Base-by-base conservation (phyloP, 805 yeast species). In the Suhomyces prunicola region DNA sequence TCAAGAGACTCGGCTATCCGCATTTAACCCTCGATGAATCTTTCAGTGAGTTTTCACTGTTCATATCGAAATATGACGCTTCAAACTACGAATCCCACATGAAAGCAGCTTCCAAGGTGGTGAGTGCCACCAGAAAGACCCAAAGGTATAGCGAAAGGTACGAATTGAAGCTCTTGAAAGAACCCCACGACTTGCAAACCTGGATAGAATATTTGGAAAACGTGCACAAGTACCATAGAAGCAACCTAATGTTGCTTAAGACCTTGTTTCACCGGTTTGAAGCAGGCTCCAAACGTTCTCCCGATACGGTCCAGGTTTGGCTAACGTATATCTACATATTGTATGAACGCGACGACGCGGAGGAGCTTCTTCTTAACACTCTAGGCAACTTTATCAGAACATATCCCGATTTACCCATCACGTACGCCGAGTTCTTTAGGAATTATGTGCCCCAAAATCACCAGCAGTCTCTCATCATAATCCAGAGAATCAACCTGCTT, bases 21-120 rank as follows among this genome's bases (percentile, higher is more conserved):
- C 84, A 80, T 60, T 52, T 59, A 1, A 57, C 64, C 2, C 51
- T 80, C 6, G 78, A 76, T 3, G 69, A 71, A 0, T 73, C 83
- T 0, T 76, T 69, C 57, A 61, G 68, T 8, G 63, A 64, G 1
- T 73, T 68, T 44, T 81, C 84, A 1, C 24, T 62, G 0, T 77
- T 79, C 50, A 66, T 81, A 1, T 66, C 82, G 1, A 36, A 51
- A 2, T 41, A 68, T 45, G 63, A 57, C 22, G 49, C 63, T 0
- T 58, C 58, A 1, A 46, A 66, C 3, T 80, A 81, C 54, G 69
- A 67, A 1, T 39, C 49, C 0, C 62, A 65, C 22, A 73, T 83
- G 77, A 50, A 57, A 6, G n/a, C 49, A 0, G 81, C 79, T 0
- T 69, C 69, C 44, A 64, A 62, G 26, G 50, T 70, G 0, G 69